These are phyloP conservation scores for Melastoma malabathricum DNA, from an alignment of 345 rosid species.

Conservation along the genomic window DNA sequence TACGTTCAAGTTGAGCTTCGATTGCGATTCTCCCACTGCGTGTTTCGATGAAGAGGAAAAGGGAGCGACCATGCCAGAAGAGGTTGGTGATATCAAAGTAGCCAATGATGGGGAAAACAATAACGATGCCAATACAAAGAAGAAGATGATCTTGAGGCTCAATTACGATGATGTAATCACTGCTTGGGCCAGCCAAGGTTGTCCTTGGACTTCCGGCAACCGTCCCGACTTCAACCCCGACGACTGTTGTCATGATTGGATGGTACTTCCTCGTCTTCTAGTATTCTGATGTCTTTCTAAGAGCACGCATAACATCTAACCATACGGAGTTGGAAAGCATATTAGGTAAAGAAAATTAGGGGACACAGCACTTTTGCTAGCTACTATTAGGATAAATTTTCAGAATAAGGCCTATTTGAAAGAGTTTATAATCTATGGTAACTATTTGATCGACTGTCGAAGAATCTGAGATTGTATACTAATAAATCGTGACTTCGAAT, in stretches of 20 bases:
- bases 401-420: too few species aligned
- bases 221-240: conserved; percentile 48
- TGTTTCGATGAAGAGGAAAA: conserved; percentile 36
- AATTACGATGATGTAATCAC: conserved; percentile 58
- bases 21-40: conserved; percentile 36
- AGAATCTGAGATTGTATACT: too few species aligned
- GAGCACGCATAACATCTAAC: too few species aligned
- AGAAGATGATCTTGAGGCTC: conserved; percentile 31
- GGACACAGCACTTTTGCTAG: too few species aligned
- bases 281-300: too few species aligned
- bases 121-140: conserved; percentile 9
- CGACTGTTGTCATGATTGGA: conserved; percentile 31
- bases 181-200: conserved; percentile 59
- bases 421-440: too few species aligned
- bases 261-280: conserved; percentile 24
- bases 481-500: too few species aligned
- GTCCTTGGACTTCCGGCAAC: conserved; percentile 62
- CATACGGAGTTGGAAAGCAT: too few species aligned
- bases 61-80: conserved; percentile 9
- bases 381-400: too few species aligned
- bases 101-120: not conserved
- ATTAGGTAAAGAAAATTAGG: too few species aligned
- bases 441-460: too few species aligned
- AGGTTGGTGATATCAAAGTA: conserved; percentile 1
- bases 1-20: conserved; percentile 60